phyloP scores from a whole-genome alignment of 176 grass and related monocot genomes.

The Alloteropsis semialata region DNA sequence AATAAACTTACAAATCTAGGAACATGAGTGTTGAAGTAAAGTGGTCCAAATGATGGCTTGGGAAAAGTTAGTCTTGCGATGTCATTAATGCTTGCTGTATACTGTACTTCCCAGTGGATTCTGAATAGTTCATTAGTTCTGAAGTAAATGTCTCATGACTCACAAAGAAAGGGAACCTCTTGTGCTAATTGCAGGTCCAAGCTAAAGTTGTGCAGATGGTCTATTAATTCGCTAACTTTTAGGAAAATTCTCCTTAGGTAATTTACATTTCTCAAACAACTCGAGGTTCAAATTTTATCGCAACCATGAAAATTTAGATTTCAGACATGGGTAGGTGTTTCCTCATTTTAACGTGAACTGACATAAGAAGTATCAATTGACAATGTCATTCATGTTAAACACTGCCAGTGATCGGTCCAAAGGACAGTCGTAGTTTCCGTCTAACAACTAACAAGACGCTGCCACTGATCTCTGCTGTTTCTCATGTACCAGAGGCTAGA shows the following conservation, averaged over 20 bases:
- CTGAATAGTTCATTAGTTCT: neutral
- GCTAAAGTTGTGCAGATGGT: neutral
- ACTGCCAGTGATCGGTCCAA: neutral
- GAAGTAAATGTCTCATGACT: neutral
- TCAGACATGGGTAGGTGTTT: neutral
- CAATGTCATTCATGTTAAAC: neutral
- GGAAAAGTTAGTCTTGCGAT: neutral
- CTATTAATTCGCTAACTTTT: neutral
- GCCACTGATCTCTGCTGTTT: neutral
- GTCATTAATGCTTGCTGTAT: neutral
- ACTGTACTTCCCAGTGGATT: neutral
- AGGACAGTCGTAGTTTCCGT: neutral
- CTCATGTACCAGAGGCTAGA: constrained; percentile 58
- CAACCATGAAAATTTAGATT: neutral
- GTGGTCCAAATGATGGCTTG: neutral
- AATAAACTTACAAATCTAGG: neutral
- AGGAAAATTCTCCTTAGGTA: neutral
- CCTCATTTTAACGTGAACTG: neutral
- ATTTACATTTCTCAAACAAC: neutral
- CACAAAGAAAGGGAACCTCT: neutral
- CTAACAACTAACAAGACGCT: neutral
- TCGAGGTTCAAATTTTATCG: neutral
- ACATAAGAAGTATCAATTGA: neutral
- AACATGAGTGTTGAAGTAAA: neutral
- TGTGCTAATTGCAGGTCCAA: neutral